A percentile compares a stretch with the other conserved stretches of the same genome.
phyloP scores from a whole-genome alignment of 2,329 filamentous ascomycete genomes.

The Claviceps cyperi region DNA sequence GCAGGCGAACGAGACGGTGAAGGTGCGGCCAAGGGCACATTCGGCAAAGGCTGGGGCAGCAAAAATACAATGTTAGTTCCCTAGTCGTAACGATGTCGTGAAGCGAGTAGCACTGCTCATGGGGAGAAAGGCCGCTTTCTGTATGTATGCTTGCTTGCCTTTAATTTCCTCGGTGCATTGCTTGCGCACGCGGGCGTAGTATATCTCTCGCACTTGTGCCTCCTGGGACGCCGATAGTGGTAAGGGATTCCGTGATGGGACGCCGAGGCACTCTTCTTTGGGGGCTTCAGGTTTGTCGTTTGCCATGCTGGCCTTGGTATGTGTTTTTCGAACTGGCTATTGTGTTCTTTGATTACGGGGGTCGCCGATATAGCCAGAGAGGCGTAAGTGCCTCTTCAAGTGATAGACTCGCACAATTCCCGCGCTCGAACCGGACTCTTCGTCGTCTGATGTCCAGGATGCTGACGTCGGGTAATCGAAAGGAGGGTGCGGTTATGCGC shows the following conservation, averaged over 20 bases:
- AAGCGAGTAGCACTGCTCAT: background rate
- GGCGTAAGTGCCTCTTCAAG: no score
- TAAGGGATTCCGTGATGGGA: slow-evolving; percentile 61
- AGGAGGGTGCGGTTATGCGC: no score
- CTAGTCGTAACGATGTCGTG: background rate
- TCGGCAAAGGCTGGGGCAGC: slow-evolving; percentile 56
- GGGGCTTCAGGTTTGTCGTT: slow-evolving; percentile 19
- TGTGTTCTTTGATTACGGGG: no score
- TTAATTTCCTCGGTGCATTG: slow-evolving; percentile 68
- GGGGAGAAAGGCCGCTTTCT: background rate
- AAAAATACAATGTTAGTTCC: background rate
- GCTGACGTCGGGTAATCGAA: no score
- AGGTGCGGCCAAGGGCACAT: slow-evolving; percentile 73
- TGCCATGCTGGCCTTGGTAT: background rate
- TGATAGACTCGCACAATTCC: no score
- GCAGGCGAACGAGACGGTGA: slow-evolving; percentile 80
- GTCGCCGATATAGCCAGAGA: no score
- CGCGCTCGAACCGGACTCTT: no score
- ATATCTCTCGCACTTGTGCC: slow-evolving; percentile 66
- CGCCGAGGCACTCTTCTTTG: slow-evolving; percentile 21
- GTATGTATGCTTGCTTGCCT: slow-evolving; percentile 30
- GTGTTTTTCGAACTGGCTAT: background rate
- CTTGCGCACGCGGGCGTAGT: slow-evolving; percentile 62
- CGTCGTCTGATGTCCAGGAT: no score
- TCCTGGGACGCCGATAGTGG: slow-evolving; percentile 74